These are phyloP conservation scores for Cyclostephanos tholiformis DNA, from an alignment of 108 stramenopile species.

Conservation along the genomic window DNA sequence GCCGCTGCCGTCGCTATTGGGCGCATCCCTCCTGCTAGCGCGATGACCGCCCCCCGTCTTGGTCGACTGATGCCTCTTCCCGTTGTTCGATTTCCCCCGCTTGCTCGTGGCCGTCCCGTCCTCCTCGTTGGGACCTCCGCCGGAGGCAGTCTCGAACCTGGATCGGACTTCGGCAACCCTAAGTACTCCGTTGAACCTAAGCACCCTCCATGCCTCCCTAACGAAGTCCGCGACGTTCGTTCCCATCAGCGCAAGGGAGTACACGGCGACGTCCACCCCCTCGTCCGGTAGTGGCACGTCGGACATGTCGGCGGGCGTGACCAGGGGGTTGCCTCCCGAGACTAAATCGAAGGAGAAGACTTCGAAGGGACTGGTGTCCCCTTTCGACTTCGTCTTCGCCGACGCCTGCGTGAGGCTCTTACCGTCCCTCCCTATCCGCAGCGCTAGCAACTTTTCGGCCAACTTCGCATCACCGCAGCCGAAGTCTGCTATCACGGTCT, in stretches of 20 bases:
- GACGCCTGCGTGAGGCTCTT: conserved; percentile 11
- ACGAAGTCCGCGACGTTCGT: conserved; percentile 94
- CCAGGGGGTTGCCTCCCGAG: conserved; percentile 71
- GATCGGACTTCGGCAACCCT: conserved; percentile 95
- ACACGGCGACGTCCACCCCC: conserved; percentile 93
- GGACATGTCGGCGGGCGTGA: conserved; percentile 97
- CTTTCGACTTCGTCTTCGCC: background rate
- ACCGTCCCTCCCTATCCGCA: conserved; percentile 24
- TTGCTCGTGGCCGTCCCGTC: conserved; percentile 8
- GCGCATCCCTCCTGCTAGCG: conserved; percentile 32
- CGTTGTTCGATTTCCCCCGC: conserved; percentile 31
- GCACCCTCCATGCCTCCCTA: conserved; percentile 90
- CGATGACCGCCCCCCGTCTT: background rate
- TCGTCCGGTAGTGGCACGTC: conserved; percentile 86
- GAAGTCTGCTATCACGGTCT: conserved; percentile 92
- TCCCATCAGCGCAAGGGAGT: conserved; percentile 98
- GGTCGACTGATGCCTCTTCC: conserved; percentile 18
- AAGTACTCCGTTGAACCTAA: conserved; percentile 81
- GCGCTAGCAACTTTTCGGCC: conserved; percentile 63
- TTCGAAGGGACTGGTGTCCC: conserved; percentile 41
- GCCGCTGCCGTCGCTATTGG: background rate
- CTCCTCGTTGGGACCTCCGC: background rate
- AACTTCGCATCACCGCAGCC: conserved; percentile 99
- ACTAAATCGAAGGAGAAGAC: conserved; percentile 98
- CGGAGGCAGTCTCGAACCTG: conserved; percentile 82